Base-by-base conservation (phyloP, 306 rosid species). In the Malus sylvestris region DNA sequence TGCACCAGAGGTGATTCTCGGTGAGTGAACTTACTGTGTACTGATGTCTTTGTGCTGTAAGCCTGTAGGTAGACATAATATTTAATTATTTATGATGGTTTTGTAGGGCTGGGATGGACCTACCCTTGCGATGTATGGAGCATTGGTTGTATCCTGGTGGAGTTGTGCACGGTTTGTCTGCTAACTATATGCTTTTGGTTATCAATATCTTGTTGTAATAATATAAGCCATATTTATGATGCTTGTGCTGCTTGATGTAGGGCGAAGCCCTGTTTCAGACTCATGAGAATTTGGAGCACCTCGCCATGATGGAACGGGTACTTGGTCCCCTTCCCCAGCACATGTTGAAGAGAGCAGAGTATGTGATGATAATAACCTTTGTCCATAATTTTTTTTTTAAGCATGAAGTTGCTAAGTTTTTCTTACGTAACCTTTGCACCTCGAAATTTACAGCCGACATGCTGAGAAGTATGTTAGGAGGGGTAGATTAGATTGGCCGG, bases 221-320 rank as follows among this genome's bases (percentile, higher is more conserved):
- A 5, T 29, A 1, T 38, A 11, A 11, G 7, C 15, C 4, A 13
- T 38, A 3, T 58, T 58, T 8, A 23, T 67, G 42, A 32, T 52
- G 29, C 8, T 5, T 57, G 19, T 61, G 33, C 42, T 69, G 13
- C 7, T 14, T 65, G 16, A 14, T 42, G 67, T 73, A 94, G 98
- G 99, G 99, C 0, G 99, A 95, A 84, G 99, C 99, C 4, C 81
- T 95, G 82, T 95, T 95, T 68, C 97, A 95, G 84, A 95, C 99
- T 61, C 99, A 95, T 15, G 99, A 95, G 76, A 95, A 92, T 84
- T 83, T 95, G 69, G 97, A 95, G 83, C 99, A 92, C 83, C 93
- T 95, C 8, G 97, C 99, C 8, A 92, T 95, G 99, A 95, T 95
- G 97, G 99, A 95, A 81, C 86, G 97, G 51, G 97, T 88, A 45